phyloP scores from a whole-genome alignment of 2,329 filamentous ascomycete genomes.

The Colletotrichum sp. region DNA sequence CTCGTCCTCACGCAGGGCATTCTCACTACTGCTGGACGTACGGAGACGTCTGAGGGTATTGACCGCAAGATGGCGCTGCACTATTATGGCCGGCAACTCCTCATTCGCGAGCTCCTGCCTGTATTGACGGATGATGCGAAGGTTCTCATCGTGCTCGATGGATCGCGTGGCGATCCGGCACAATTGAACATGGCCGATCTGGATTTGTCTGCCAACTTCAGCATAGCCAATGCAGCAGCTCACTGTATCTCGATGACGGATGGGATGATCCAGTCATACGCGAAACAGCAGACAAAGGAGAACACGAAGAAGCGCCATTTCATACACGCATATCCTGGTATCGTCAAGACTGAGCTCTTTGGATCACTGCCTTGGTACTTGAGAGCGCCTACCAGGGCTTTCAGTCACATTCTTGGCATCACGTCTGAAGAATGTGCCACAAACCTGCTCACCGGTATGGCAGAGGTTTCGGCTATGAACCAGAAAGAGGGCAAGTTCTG shows the following conservation, averaged over 20 bases:
- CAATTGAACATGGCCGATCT: slow-evolving; percentile 44
- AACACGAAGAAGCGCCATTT: slow-evolving; percentile 32
- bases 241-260: slow-evolving; percentile 46
- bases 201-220: slow-evolving; percentile 39
- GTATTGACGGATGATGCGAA: slow-evolving; percentile 38
- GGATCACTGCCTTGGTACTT: slow-evolving; percentile 35
- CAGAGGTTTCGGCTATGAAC: slow-evolving; percentile 5
- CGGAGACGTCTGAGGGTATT: slow-evolving; percentile 48
- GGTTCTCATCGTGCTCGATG: slow-evolving; percentile 43
- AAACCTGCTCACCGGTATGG: slow-evolving; percentile 28
- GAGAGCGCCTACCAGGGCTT: slow-evolving; percentile 11
- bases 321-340: slow-evolving; percentile 44
- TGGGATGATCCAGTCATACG: slow-evolving; percentile 38
- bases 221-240: slow-evolving; percentile 33
- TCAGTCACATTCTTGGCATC: slow-evolving; percentile 26
- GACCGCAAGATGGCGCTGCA: slow-evolving; percentile 51
- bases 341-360: slow-evolving; percentile 37
- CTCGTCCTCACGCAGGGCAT: slow-evolving; percentile 45
- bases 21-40: slow-evolving; percentile 36
- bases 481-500: slow-evolving; percentile 28
- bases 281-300: slow-evolving; percentile 24
- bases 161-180: slow-evolving; percentile 31
- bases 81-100: slow-evolving; percentile 49
- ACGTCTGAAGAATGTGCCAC: slow-evolving; percentile 32
- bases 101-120: slow-evolving; percentile 45